Conservation (phyloP, 805 yeast genomes). For the Kregervanrija delftensis region DNA sequence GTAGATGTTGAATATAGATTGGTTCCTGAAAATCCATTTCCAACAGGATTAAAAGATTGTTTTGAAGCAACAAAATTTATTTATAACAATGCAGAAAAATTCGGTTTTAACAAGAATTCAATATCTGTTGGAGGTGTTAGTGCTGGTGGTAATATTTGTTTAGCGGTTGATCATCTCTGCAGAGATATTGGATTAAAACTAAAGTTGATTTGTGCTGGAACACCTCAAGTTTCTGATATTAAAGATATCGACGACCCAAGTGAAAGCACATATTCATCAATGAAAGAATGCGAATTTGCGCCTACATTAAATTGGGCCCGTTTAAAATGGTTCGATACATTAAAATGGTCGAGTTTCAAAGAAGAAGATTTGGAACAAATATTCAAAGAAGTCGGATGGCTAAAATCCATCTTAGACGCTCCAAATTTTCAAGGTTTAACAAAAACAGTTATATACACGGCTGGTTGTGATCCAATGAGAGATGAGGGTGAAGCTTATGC, state of each 20-base stretch:
- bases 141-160: too few species aligned
- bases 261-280: too few species aligned
- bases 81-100: slow-evolving; percentile 15
- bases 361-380: slow-evolving; percentile 11
- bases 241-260: too few species aligned
- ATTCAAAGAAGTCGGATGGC: slow-evolving; percentile 25
- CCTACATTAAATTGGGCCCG: slow-evolving; percentile 29
- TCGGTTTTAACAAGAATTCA: too few species aligned
- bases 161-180: too few species aligned
- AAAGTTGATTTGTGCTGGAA: too few species aligned
- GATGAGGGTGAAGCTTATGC: slow-evolving; percentile 29
- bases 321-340: slow-evolving; percentile 24
- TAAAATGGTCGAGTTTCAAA: slow-evolving; percentile 22
- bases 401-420: slow-evolving; percentile 23
- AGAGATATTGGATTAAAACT: too few species aligned
- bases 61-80: slow-evolving; percentile 24
- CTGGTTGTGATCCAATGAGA: slow-evolving; percentile 29
- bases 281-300: slow-evolving; percentile 18
- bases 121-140: too few species aligned
- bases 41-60: slow-evolving; percentile 25
- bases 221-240: too few species aligned
- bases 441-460: slow-evolving; percentile 25
- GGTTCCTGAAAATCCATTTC: slow-evolving; percentile 25
- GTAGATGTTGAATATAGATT: slow-evolving; percentile 28
- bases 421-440: slow-evolving; percentile 23